These are phyloP conservation scores for Penicillium bialowiezense DNA, from an alignment of 495 filamentous ascomycete species.

Conservation along the genomic window DNA sequence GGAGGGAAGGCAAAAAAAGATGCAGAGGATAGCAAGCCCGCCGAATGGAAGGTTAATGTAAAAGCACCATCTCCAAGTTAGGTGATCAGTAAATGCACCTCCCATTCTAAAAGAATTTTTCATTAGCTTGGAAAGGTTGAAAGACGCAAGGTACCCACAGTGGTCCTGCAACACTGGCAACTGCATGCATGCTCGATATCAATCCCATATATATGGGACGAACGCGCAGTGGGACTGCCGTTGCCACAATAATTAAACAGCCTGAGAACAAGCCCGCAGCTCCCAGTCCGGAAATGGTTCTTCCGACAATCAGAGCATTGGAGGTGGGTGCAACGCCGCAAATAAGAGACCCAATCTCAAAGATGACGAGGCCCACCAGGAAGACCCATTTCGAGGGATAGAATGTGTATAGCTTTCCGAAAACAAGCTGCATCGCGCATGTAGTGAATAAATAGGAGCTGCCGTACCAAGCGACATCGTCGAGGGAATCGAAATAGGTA, in stretches of 20 bases:
- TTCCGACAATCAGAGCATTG: slow-evolving; percentile 72
- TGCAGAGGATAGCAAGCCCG: slow-evolving; percentile 28
- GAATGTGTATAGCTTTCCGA: slow-evolving; percentile 77
- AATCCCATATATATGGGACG: slow-evolving; percentile 67
- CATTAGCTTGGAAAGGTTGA: too few species aligned
- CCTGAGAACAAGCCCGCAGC: slow-evolving; percentile 73
- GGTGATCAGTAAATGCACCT: slow-evolving; percentile 46
- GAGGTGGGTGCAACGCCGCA: slow-evolving; percentile 77
- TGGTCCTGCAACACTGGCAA: slow-evolving; percentile 67
- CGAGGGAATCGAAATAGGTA: slow-evolving; percentile 68
- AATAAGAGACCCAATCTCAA: slow-evolving; percentile 79
- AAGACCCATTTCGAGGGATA: slow-evolving; percentile 73
- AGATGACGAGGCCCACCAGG: slow-evolving; percentile 66
- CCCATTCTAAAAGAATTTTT: slow-evolving; percentile 31
- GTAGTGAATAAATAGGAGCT: slow-evolving; percentile 67
- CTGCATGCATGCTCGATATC: slow-evolving; percentile 69
- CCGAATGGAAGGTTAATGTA: slow-evolving; percentile 59
- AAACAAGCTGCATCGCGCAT: slow-evolving; percentile 68
- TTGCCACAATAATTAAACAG: slow-evolving; percentile 65
- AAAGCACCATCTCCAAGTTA: slow-evolving; percentile 59
- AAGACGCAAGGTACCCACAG: slow-evolving; percentile 28
- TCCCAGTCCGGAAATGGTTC: slow-evolving; percentile 79
- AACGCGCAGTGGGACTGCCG: slow-evolving; percentile 61
- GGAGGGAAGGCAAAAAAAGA: slow-evolving; percentile 38
- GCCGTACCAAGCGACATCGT: slow-evolving; percentile 80